These are phyloP conservation scores for Rhododendron henanense DNA, from an alignment of 148 eudicot species.

Conservation along the genomic window DNA sequence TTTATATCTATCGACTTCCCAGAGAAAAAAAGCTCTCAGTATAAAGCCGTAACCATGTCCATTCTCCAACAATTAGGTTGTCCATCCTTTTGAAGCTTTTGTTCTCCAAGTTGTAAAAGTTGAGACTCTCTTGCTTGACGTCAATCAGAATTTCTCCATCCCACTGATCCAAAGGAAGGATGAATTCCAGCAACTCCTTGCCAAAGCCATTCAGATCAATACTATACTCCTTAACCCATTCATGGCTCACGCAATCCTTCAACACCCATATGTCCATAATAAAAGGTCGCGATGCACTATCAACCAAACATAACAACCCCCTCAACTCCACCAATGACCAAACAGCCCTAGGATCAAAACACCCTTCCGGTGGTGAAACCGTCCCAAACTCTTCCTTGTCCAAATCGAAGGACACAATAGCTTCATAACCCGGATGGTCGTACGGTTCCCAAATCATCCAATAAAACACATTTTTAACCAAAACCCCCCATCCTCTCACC, in stretches of 20 bases:
- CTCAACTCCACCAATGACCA: conserved; percentile 20
- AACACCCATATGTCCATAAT: conserved; percentile 21
- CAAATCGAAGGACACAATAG: conserved; percentile 18
- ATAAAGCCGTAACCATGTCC: conserved; percentile 19
- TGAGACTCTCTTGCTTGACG: neutral
- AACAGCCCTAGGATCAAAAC: conserved; percentile 13
- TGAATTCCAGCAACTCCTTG: neutral
- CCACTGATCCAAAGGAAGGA: conserved; percentile 16
- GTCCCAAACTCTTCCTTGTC: conserved; percentile 15
- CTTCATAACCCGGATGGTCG: conserved; percentile 13
- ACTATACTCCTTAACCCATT: conserved; percentile 18
- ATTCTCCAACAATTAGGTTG: conserved; percentile 8
- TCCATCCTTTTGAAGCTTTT: conserved; percentile 15
- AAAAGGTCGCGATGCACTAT: conserved; percentile 5
- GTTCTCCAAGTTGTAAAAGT: conserved; percentile 16
- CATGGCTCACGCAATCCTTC: conserved; percentile 13
- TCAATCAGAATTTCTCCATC: conserved; percentile 17
- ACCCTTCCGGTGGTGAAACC: conserved; percentile 15
- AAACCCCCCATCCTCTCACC: conserved; percentile 21
- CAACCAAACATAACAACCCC: conserved; percentile 17
- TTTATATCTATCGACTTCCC: neutral
- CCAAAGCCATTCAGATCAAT: conserved; percentile 18
- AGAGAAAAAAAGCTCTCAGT: conserved; percentile 23
- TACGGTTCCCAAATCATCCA: conserved; percentile 24
- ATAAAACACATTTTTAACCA: conserved; percentile 18